phyloP scores from a whole-genome alignment of 306 rosid species.

The Acacia melanoxylon region DNA sequence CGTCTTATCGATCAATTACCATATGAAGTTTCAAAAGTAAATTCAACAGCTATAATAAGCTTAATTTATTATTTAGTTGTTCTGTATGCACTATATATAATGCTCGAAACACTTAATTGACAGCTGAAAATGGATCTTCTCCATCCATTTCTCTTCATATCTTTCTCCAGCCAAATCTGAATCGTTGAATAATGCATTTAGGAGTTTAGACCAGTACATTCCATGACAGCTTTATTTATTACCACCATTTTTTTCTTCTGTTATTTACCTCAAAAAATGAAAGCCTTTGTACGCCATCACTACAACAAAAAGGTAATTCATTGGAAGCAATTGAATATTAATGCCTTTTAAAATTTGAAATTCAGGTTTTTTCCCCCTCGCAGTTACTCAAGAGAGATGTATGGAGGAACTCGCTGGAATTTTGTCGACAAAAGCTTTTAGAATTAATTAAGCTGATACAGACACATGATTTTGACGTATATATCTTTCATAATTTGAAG shows the following conservation, averaged over 20 bases:
- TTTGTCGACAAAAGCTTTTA: neutral
- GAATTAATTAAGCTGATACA: neutral
- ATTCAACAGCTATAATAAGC: neutral
- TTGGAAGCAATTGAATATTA: neutral
- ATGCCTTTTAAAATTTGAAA: no score
- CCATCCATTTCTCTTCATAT: neutral
- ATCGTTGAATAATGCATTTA: neutral
- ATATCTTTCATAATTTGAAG: neutral
- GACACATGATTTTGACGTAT: neutral
- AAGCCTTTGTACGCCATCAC: neutral
- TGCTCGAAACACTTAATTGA: neutral
- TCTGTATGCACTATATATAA: neutral
- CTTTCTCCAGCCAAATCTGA: neutral
- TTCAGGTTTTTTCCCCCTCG: neutral
- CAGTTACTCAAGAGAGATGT: neutral
- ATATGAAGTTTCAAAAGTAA: neutral
- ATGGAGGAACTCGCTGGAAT: neutral
- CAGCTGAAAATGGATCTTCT: neutral
- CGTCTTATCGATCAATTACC: neutral
- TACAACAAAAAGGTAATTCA: neutral
- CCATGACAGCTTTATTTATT: neutral
- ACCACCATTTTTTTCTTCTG: neutral
- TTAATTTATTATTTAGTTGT: no score
- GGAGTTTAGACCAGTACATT: neutral
- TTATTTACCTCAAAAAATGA: neutral